Base-by-base conservation (phyloP, 768 basidiomycete species). In the Sporobolomyces roseus region DNA sequence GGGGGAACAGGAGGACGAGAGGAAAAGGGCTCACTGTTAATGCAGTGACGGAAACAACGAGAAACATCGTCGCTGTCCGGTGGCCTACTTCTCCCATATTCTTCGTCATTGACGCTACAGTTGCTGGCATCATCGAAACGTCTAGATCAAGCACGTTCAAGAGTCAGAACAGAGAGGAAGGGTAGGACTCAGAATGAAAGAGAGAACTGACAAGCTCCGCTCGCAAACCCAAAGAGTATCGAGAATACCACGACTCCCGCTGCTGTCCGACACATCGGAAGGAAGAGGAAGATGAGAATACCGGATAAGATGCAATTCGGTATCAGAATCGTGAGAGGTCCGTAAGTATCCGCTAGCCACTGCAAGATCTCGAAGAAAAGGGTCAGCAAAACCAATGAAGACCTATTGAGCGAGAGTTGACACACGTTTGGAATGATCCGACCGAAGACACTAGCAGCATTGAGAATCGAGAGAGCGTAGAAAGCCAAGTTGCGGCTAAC, bases 381-480 rank as follows among this genome's bases (percentile, higher is more conserved):
- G 21, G 83, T 85, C 71, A 90, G 90, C 38, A 9, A 41, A 41
- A 9, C 79, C 32, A 10, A 54, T 35, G 85, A 72, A 19, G 85
- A 54, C 25, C n/a, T 1, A 51, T 7, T 33, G 5, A 27, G n/a
- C 8, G 49, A 4, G 48, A 36, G 21, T 14, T 27, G 16, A 19
- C 60, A 33, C 29, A 81, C 56, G 13, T 88, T 88, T 1, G 82
- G 81, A 2, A 77, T 54, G 54, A 86, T 79, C 12, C 90, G 84
- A 4, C 88, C 88, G 27, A 87, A 79, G 3, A 85, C 79, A 2
- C 86, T 87, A 36, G 83, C 81, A 0, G 83, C 86, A 73, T 91
- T 91, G 12, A 85, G 84, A 60, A 90, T 80, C 1, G 83, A 80
- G 36, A 86, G 74, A 82, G 85, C 52, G 33, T 48, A 60, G 10